phyloP scores from a whole-genome alignment of 2,329 filamentous ascomycete genomes.

The Colletotrichum siamense region DNA sequence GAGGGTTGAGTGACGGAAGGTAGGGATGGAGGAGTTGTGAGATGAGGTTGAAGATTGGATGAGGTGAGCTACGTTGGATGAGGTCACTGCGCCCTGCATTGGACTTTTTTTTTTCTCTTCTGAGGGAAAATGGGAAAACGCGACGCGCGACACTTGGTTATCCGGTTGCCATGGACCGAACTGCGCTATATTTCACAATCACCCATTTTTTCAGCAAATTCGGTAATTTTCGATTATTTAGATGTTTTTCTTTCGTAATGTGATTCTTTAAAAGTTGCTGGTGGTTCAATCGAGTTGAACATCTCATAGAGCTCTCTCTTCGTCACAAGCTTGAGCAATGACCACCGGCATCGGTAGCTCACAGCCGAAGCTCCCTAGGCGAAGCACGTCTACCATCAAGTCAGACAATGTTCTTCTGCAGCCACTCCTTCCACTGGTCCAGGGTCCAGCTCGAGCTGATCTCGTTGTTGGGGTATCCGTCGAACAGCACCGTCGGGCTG shows the following conservation, averaged over 20 bases:
- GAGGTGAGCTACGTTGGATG: constrained; percentile 7
- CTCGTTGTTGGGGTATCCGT: constrained; percentile 81
- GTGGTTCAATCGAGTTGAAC: background rate
- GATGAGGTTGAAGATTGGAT: background rate
- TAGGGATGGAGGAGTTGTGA: background rate
- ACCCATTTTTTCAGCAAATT: background rate
- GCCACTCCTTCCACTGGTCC: constrained; percentile 86
- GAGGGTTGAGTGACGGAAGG: background rate
- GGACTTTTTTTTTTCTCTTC: background rate
- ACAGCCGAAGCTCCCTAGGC: background rate
- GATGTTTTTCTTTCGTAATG: background rate
- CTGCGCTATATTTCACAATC: background rate
- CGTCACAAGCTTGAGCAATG: background rate
- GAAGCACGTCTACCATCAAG: background rate
- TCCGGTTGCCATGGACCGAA: background rate
- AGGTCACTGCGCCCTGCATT: constrained; percentile 8
- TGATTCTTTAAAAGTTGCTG: background rate
- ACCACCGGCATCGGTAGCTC: background rate
- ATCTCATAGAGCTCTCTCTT: background rate
- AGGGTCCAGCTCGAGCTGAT: constrained; percentile 80
- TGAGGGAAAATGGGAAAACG: background rate
- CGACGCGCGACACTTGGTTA: background rate
- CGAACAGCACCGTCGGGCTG: constrained; percentile 87
- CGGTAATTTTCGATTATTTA: background rate
- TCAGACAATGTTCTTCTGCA: constrained; percentile 62